Base-by-base conservation (phyloP, 441 rosid genomes). In the Croton laevigatus region DNA sequence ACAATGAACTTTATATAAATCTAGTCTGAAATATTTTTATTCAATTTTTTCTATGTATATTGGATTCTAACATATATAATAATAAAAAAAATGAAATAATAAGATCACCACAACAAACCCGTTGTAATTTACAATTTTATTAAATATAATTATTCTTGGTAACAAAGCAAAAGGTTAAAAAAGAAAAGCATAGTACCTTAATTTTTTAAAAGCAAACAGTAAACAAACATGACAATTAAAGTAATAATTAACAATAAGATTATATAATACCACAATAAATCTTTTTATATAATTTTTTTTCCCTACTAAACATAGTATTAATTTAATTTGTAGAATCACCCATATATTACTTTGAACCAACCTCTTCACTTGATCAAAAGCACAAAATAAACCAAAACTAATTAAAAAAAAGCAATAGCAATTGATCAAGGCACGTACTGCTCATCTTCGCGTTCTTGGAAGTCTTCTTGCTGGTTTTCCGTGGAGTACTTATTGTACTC, bases 371-470 rank as follows among this genome's bases (percentile, higher is more conserved):
- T 11, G 19, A 49, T 49, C 22, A 5, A 16, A 27, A n/a, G 6
- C 58, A n/a, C 27, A 53, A n/a, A 19, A 1, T 9, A 9, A 8
- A 3, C 27, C 27, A 1, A 53, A 53, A 53, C 1, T 9, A 19
- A n/a, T 4, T 51, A 53, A 53, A 10, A 66, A 34, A 3, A 16
- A 14, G 34, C 8, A 57, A 1, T 27, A 27, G 32, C 32, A 27
- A 27, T 27, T 40, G 23, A 14, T 83, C 84, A 78, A 19, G 85
- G 80, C 64, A 64, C 83, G 22, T 76, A 84, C 48, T 52, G 79
- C n/a, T 76, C 82, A 10, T 69, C 68, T 11, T 72, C 65, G 69
- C 11, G 45, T 38, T 73, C 77, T n/a, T 76, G 74, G 70, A 75
- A 75, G 44, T 65, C 66, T 46, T 72, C 70, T 66, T 76, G 75